phyloP scores from a whole-genome alignment of 768 basidiomycete species.

The Leucogyrophana mollusca region DNA sequence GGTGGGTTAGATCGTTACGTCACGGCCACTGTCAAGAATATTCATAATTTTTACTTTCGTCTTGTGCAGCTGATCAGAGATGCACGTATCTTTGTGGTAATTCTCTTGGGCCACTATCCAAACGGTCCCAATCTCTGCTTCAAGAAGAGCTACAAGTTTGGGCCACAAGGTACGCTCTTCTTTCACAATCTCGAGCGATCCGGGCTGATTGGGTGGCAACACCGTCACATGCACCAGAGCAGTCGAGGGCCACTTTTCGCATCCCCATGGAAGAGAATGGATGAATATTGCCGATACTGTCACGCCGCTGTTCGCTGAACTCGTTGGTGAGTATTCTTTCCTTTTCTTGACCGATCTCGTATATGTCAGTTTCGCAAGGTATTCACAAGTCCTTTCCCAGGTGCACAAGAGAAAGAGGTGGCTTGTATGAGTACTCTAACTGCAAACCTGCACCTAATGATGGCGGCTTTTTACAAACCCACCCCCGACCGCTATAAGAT shows the following conservation, averaged over 20 bases:
- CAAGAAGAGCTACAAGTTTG: constrained; percentile 84
- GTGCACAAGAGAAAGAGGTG: constrained; percentile 86
- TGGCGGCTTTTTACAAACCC: constrained; percentile 92
- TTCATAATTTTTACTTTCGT: constrained; percentile 5
- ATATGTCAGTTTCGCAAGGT: constrained; percentile 6
- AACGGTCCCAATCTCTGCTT: constrained; percentile 67
- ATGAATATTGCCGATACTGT: constrained; percentile 71
- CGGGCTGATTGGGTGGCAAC: background rate
- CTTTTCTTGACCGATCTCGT: background rate
- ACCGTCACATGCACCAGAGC: constrained; percentile 47
- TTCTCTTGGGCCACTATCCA: constrained; percentile 84
- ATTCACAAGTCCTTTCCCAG: constrained; percentile 40
- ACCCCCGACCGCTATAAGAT: constrained; percentile 86
- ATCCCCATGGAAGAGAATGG: constrained; percentile 87
- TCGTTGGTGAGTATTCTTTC: constrained; percentile 64
- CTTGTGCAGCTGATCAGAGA: constrained; percentile 40
- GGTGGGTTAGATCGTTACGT: constrained; percentile 31
- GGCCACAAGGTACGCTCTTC: constrained; percentile 57
- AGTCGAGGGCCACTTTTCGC: constrained; percentile 86
- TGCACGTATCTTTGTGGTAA: constrained; percentile 94
- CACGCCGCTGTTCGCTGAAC: constrained; percentile 69
- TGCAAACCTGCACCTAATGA: constrained; percentile 92
- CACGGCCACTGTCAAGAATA: background rate
- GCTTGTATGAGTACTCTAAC: constrained; percentile 96
- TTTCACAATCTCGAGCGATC: background rate